Evolutionary conservation across 208 protist genomes (phyloP).

Genomic region (Tritrichomonas foetus): DNA sequence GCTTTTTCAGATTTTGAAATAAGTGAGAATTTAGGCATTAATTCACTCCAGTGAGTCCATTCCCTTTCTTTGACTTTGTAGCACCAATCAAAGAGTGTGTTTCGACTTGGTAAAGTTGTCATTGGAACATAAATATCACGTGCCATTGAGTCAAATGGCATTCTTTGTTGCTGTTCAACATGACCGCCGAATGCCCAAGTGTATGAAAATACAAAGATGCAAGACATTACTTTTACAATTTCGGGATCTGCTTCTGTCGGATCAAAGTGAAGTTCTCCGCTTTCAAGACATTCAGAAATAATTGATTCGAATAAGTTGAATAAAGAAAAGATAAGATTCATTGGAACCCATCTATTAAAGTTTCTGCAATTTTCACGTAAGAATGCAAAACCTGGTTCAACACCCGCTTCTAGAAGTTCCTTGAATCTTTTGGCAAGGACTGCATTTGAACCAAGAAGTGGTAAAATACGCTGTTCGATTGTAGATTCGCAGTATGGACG

Average conservation of each 20-base stretch:
- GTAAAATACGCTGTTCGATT: background rate
- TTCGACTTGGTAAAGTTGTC: background rate
- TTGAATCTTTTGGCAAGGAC: background rate
- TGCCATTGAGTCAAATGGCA: slow-evolving; percentile 69
- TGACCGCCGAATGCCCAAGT: slow-evolving; percentile 91
- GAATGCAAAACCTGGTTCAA: background rate
- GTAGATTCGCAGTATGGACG: background rate
- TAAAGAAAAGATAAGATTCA: slow-evolving; percentile 29
- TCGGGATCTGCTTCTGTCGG: background rate
- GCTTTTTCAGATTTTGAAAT: background rate
- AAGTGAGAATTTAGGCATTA: background rate
- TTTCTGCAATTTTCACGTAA: background rate
- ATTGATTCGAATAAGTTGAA: slow-evolving; percentile 39
- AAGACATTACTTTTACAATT: background rate
- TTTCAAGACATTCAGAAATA: background rate
- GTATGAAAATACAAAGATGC: slow-evolving; percentile 70
- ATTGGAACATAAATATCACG: slow-evolving; percentile 38
- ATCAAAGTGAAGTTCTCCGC: background rate
- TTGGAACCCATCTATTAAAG: background rate
- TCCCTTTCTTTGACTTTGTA: background rate
- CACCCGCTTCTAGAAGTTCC: background rate
- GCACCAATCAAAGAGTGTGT: slow-evolving; percentile 40
- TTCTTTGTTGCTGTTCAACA: slow-evolving; percentile 69
- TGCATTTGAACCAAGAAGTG: background rate
- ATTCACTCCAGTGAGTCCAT: slow-evolving; percentile 25